Evolutionary conservation across 257 asterid genomes (phyloP).

Genomic region (Linaria vulgaris): DNA sequence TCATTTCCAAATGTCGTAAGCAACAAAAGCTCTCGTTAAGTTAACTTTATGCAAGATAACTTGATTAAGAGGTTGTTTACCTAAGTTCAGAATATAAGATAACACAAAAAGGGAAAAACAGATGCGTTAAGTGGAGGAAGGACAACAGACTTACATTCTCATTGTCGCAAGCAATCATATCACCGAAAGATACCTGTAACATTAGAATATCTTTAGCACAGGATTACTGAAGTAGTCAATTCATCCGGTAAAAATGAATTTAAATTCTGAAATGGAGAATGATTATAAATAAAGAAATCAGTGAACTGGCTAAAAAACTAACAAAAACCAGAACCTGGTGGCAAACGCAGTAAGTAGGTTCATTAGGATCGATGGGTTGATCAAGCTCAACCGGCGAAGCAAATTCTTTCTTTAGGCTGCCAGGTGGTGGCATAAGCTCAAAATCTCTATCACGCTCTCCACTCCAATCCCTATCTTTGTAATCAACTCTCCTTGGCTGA

Average conservation of each 20-base stretch:
- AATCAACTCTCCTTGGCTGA: conserved; percentile 74
- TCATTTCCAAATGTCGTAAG: background rate
- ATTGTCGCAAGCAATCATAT: conserved; percentile 99
- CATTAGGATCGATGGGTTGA: conserved; percentile 92
- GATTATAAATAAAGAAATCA: background rate
- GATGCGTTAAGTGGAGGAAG: no score
- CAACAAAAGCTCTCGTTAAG: background rate
- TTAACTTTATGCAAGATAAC: background rate
- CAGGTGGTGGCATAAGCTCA: conserved; percentile 99
- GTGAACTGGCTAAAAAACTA: conserved; percentile 6
- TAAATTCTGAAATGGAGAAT: background rate
- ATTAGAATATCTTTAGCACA: conserved; percentile 25
- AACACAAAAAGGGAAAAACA: conserved; percentile 1
- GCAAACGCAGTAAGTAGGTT: conserved; percentile 95
- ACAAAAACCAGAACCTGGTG: conserved; percentile 63
- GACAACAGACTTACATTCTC: conserved; percentile 53
- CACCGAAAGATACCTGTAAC: conserved; percentile 90
- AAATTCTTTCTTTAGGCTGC: conserved; percentile 76
- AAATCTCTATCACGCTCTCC: conserved; percentile 90
- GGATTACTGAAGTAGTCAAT: background rate
- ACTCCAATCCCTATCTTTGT: conserved; percentile 87
- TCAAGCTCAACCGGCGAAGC: conserved; percentile 69
- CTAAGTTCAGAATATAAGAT: background rate
- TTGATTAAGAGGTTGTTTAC: background rate
- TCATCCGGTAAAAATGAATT: conserved; percentile 7